Base-by-base conservation (phyloP, 495 filamentous ascomycete species). In the Schizothecium vesticola region DNA sequence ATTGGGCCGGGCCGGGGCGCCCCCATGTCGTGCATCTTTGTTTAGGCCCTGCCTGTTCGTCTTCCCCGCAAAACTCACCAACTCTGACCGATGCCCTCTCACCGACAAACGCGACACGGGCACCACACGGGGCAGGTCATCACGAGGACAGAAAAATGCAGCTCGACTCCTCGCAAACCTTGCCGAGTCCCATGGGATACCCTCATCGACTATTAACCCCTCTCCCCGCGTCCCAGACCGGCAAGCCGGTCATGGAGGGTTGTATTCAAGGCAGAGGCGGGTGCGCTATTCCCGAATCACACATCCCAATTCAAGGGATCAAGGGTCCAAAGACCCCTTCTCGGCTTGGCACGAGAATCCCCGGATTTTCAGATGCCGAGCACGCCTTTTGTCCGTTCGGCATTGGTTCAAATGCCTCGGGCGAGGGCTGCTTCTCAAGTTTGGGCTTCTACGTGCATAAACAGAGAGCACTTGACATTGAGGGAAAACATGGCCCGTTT, bases 271-370 rank as follows among this genome's bases (percentile, higher is more conserved):
- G 58, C 58, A 59, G 19, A 51, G 16, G 43, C 43, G 58, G 58
- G 56, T 28, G 26, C 64, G 64, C 64, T 65, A 65, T 59, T 36
- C 64, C 64, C 64, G 25, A 65, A 65, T 24, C 62, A 33, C 62
- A n/a, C 24, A 16, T 21, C 19, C 28, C 60, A 51, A n/a, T 31
- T 31, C 60, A 61, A 61, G 60, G 36, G 31, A 8, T 33, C 51
- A 22, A 65, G 64, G 64, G 64, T 65, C 56, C 56, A 51, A 25
- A 56, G 64, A 65, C 64, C 64, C 64, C 23, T 58, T 24, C 26
- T 16, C 19, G 21, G 64, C 64, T 65, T 65, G 64, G 64, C 64
- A 33, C 51, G 21, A 36, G 43, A 29, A 36, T 25, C 55, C 64
- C 64, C 55, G 64, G 51, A 56, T 58, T 59, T 19, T 36, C 23